A percentile compares a stretch with the other conserved stretches of the same genome.
Conservation (phyloP, 148 eudicot species). For the Heliamphora exappendiculata region DNA sequence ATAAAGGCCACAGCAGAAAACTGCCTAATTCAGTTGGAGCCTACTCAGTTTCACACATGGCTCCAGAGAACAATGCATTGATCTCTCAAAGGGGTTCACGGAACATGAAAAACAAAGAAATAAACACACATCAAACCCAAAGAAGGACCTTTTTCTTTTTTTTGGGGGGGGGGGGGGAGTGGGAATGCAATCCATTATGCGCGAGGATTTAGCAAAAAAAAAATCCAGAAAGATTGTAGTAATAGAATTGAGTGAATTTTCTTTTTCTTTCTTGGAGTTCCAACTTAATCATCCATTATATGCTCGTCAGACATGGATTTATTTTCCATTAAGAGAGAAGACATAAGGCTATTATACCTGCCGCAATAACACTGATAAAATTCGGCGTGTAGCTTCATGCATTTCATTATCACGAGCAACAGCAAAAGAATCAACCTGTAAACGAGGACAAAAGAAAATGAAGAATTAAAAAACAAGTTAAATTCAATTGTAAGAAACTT, state of each 20-base stretch:
- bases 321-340: neutral
- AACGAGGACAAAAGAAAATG: neutral
- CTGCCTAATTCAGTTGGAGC: neutral
- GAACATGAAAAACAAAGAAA: neutral
- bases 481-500: neutral
- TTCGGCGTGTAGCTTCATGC: constrained; percentile 93
- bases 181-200: neutral
- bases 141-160: too few species aligned
- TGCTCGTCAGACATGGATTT: too few species aligned
- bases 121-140: neutral
- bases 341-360: constrained; percentile 47
- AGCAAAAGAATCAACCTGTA: constrained; percentile 96
- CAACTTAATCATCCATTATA: neutral
- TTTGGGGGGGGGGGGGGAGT: too few species aligned
- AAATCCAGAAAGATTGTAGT: neutral
- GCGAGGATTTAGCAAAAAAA: neutral
- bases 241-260: neutral
- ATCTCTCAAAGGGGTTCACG: neutral
- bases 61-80: neutral
- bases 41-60: neutral
- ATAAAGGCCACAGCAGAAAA: constrained; percentile 3
- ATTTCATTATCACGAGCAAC: constrained; percentile 88
- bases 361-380: constrained; percentile 76
- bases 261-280: neutral
- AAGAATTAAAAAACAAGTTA: neutral